Conservation (phyloP, 257 asterid species). For the Solanum chaucha region DNA sequence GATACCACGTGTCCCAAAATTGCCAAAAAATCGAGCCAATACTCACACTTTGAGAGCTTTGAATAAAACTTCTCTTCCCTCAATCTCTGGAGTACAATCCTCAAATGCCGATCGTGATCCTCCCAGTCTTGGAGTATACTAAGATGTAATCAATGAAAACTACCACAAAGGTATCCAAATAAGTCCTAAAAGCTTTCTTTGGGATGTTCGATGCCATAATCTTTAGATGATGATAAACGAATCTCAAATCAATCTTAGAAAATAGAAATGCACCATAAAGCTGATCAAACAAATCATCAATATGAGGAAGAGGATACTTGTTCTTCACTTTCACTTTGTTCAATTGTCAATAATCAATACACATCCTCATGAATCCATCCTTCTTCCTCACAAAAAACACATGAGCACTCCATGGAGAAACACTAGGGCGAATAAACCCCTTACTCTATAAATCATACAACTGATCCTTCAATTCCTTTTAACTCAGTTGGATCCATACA, state of each 20-base stretch:
- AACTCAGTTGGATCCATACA: too few species aligned
- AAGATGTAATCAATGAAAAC: not conserved
- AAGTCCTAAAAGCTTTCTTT: not conserved
- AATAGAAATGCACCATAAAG: not conserved
- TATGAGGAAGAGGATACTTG: too few species aligned
- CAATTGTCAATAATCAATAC: too few species aligned
- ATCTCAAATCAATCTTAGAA: not conserved
- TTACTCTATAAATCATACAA: too few species aligned
- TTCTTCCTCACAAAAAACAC: too few species aligned
- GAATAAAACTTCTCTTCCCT: not conserved
- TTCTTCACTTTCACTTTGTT: not conserved
- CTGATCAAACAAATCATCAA: not conserved
- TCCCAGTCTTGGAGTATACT: not conserved
- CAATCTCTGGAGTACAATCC: too few species aligned
- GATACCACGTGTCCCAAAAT: not conserved
- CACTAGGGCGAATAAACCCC: not conserved
- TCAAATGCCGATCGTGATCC: not conserved
- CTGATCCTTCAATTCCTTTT: not conserved
- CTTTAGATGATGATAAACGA: not conserved
- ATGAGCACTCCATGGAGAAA: not conserved
- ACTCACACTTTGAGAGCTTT: not conserved
- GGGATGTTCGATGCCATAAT: not conserved
- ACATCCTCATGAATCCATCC: not conserved
- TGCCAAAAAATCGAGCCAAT: not conserved
- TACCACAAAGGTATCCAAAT: not conserved